Evolutionary conservation across 2,329 filamentous ascomycete species (phyloP).

Genomic region (Lithohypha guttulata): DNA sequence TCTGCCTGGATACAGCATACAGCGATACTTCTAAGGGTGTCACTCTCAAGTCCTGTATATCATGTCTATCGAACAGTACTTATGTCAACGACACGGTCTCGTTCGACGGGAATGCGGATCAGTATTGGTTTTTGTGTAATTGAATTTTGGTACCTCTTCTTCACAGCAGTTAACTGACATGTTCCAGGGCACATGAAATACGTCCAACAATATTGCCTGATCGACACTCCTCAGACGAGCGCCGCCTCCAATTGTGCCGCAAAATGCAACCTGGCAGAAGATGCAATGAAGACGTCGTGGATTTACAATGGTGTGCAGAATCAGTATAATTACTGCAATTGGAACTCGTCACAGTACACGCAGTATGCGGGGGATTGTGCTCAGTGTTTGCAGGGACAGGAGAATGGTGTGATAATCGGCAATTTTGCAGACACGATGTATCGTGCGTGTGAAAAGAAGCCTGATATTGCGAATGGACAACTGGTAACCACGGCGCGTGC

Average conservation of each 20-base stretch:
- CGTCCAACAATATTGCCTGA: conserved; percentile 8
- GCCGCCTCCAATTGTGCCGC: conserved; percentile 2
- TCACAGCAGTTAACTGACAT: background rate
- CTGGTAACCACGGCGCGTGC: background rate
- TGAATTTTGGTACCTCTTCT: background rate
- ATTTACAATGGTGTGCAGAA: background rate
- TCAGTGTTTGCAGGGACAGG: conserved; percentile 4
- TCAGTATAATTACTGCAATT: conserved; percentile 9
- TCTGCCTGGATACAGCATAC: background rate
- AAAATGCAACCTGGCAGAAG: background rate
- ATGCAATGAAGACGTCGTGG: conserved; percentile 1
- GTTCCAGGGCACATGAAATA: conserved; percentile 7
- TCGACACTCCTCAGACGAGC: background rate
- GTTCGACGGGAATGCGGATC: conserved; percentile 1
- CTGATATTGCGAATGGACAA: conserved; percentile 1
- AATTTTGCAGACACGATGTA: conserved; percentile 9
- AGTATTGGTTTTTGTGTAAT: conserved; percentile 3
- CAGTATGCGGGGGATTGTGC: conserved; percentile 7
- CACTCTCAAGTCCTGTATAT: background rate
- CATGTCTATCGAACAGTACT: background rate
- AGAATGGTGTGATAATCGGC: conserved; percentile 5
- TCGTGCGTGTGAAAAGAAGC: background rate
- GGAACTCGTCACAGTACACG: conserved; percentile 1
- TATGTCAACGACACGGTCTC: conserved; percentile 1
- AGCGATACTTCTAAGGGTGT: background rate